Base-by-base conservation (phyloP, 2,329 filamentous ascomycete genomes). In the Arthrobotrys musiformis region DNA sequence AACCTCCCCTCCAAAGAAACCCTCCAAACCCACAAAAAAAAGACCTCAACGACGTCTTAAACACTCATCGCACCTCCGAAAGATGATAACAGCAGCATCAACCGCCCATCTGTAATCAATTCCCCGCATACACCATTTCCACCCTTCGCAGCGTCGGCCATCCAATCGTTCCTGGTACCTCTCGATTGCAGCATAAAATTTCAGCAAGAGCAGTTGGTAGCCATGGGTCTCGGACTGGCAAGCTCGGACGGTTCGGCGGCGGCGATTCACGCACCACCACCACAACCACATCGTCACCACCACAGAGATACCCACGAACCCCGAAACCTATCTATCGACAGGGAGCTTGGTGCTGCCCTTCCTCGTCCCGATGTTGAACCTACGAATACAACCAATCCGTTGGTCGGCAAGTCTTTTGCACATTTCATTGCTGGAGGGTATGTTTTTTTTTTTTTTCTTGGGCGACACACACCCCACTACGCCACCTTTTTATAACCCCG, bases 381-480 rank as follows among this genome's bases (percentile, higher is more conserved):
- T 46, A 70, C 73, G 28, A 70, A 61, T 50, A 67, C 66, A 17
- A 70, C 67, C 64, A 79, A 78, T 58, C 72, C 63, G 24, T 62
- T 72, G 64, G 68, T 69, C 82, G 85, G 83, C 81, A 94, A 93
- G 84, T 93, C 93, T 83, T 97, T 93, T 92, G 92, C 93, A 78
- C 93, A 97, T 86, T 91, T 97, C 82, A 88, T 97, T 73, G 94
- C 94, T 67, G 94, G 94, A 87, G 94, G 90, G 93, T 96, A 88
- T 81, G 88, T 85, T 75, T 33, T 66, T 37, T 42, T 52, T 17
- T 50, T 28, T 30, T n/a, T n/a, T 8, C 61, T 56, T 19, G 24
- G 19, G 63, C 75, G 37, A 22, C 40, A 28, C 40, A 28, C 73
- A 50, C 70, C 44, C 58, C 56, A 74, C 44, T 44, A 60, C 35